Conservation (phyloP, 208 protist species). For the Leishmania lainsoni region DNA sequence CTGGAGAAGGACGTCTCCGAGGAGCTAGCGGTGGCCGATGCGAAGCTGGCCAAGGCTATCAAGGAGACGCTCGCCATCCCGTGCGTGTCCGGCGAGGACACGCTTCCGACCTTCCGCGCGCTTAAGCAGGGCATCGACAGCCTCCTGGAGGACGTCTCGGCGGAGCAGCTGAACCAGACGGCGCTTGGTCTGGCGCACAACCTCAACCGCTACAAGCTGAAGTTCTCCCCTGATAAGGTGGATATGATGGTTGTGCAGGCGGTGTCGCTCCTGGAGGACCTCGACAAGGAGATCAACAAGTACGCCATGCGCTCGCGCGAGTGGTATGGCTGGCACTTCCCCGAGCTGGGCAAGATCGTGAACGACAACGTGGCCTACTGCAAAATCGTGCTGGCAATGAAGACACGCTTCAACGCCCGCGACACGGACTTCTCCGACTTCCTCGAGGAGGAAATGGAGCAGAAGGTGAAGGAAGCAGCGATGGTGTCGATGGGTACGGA, state of each 20-base stretch:
- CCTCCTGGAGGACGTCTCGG: constrained; percentile 88
- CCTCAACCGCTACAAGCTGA: constrained; percentile 99
- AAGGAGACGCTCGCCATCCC: constrained; percentile 96
- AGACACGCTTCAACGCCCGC: constrained; percentile 91
- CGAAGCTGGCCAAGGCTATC: constrained; percentile 96
- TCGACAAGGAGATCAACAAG: constrained; percentile 99
- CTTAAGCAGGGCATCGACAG: constrained; percentile 94
- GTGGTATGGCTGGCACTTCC: constrained; percentile 99
- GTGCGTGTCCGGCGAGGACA: constrained; percentile 90
- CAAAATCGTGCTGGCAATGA: constrained; percentile 92
- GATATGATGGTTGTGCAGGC: constrained; percentile 99
- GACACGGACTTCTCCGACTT: constrained; percentile 95
- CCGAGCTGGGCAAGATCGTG: constrained; percentile 98
- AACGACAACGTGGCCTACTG: constrained; percentile 97
- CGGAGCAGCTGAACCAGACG: constrained; percentile 94
- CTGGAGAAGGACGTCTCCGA: constrained; percentile 88
- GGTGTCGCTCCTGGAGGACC: constrained; percentile 98
- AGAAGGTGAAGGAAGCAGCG: constrained; percentile 95
- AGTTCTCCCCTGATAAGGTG: constrained; percentile 99
- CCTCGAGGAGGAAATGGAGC: constrained; percentile 95
- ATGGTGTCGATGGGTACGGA: constrained; percentile 99
- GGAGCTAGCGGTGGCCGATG: constrained; percentile 95
- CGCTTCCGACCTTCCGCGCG: constrained; percentile 94
- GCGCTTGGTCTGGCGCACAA: constrained; percentile 98
- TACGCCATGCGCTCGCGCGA: constrained; percentile 99